Base-by-base conservation (phyloP, 2,329 filamentous ascomycete species). In the Aspergillus ruber region DNA sequence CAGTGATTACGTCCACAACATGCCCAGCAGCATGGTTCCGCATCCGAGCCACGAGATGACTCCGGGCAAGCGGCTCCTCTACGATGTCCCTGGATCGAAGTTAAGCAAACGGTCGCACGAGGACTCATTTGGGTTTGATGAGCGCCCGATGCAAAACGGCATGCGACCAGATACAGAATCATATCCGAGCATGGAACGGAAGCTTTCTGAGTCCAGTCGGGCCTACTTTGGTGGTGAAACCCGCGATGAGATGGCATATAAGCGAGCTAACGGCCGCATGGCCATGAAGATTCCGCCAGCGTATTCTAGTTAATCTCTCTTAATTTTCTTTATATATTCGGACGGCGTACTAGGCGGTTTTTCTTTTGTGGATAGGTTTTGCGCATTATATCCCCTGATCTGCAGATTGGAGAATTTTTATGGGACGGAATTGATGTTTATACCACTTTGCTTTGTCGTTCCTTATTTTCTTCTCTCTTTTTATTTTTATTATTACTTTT, bases 61-160 rank as follows among this genome's bases (percentile, higher is more conserved):
- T 15, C 36, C 17, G 36, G 56, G 51, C 15, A 65, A 61, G 49
- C 55, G 58, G 18, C 56, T 64, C 51, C 51, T 65, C 1, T 69
- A 64, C 49, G 59, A 65, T n/a, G 62, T 61, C 0, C 36, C 36
- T 21, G 61, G 58, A 13, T 50, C 57, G 3, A 47, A 54, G 12
- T 45, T 61, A 32, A 47, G 59, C 23, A 71, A 71, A 44, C 63
- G 68, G 17, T 59, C 59, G 0, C 65, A 71, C 47, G 64, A 65
- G 36, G 67, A 70, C 18, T 59, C 65, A 1, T 71, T 71, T 47
- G 67, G 68, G 44, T 60, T 60, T 49, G 71, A 67, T 40, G 62
- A 66, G 3, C 63, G 67, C 38, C 58, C 69, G 1, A 64, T 75
- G 23, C 60, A 67, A 50, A 72, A 75, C 50, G 71, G 72, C 44